Base-by-base conservation (phyloP, 2,329 filamentous ascomycete species). In the Herpotrichia juniperi region DNA sequence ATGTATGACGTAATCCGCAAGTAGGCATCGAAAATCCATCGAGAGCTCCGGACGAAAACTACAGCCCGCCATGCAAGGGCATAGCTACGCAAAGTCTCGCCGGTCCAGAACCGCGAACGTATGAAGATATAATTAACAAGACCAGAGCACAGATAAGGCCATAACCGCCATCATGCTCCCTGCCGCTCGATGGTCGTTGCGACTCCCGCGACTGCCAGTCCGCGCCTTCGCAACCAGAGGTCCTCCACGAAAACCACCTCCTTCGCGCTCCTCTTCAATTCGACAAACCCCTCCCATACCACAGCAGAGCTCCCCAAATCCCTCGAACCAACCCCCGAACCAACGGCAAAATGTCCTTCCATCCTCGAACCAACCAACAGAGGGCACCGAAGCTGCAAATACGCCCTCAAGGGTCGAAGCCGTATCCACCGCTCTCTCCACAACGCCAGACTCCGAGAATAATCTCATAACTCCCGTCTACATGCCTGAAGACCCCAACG, bases 401-500 rank as follows among this genome's bases (percentile, higher is more conserved):
- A 56, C 66, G 42, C 54, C 62, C 9, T 69, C 72, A n/a, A 70
- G 66, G 54, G 64, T 73, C 11, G 72, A 79, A 52, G 73, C 77
- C 42, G 73, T 79, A 19, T 75, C 78, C 25, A 68, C 73, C 30
- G 73, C 76, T 6, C 75, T 84, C 43, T 73, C 77, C 39, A 68
- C 78, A 10, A 66, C 63, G 4, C 63, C 73, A 11, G 63, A 67
- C 43, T 71, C 76, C 35, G 70, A 81, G 8, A 76, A 79, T 37
- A 80, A 76, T 28, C 79, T 88, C 21, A 72, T 86, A 32, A 77
- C 84, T 7, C 83, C 85, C 9, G 84, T 88, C 2, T 75, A 85
- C 58, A 82, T 87, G 22, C 83, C 84, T 12, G 79, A 86, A 69
- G 84, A 87, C 60, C 80, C 83, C 1, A 70, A 83, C 75, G 81